Conservation (phyloP, 2,329 filamentous ascomycete genomes). For the Simplicillium aogashimaense region DNA sequence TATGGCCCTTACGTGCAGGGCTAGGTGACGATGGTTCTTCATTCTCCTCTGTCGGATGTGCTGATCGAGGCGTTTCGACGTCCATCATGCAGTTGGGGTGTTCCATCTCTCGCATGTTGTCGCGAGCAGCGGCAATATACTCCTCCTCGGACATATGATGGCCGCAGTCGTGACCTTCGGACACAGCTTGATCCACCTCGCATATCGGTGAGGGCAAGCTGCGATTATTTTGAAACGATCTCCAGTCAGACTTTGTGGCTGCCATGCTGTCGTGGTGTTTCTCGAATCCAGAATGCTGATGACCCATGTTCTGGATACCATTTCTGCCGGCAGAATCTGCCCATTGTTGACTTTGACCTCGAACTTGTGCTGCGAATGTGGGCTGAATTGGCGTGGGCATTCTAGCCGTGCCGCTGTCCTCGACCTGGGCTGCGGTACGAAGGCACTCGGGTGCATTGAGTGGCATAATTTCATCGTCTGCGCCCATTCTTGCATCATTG, state of each 20-base stretch:
- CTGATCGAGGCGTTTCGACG: conserved; percentile 16
- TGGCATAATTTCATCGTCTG: too few relatives aligned
- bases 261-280: conserved; percentile 24
- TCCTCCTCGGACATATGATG: background rate
- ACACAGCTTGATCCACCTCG: conserved; percentile 23
- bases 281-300: conserved; percentile 27
- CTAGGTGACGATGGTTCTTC: conserved; percentile 31
- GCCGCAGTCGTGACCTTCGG: background rate
- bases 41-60: conserved; percentile 17
- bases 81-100: conserved; percentile 29
- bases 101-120: conserved; percentile 28
- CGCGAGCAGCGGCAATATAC: conserved; percentile 12
- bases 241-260: conserved; percentile 45
- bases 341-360: conserved; percentile 34
- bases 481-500: too few relatives aligned
- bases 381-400: conserved; percentile 52
- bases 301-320: conserved; percentile 26
- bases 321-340: conserved; percentile 19
- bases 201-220: conserved; percentile 51
- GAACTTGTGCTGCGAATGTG: conserved; percentile 44
- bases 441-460: conserved; percentile 3
- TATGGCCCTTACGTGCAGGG: conserved; percentile 43
- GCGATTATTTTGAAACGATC: conserved; percentile 40
- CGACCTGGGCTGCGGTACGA: conserved; percentile 4
- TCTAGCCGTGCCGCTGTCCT: conserved; percentile 25